Percentiles rank a stretch among this genome's conserved stretches.
These are phyloP conservation scores for Populus hybrid DNA, from an alignment of 441 rosid genomes.

Conservation along the genomic window DNA sequence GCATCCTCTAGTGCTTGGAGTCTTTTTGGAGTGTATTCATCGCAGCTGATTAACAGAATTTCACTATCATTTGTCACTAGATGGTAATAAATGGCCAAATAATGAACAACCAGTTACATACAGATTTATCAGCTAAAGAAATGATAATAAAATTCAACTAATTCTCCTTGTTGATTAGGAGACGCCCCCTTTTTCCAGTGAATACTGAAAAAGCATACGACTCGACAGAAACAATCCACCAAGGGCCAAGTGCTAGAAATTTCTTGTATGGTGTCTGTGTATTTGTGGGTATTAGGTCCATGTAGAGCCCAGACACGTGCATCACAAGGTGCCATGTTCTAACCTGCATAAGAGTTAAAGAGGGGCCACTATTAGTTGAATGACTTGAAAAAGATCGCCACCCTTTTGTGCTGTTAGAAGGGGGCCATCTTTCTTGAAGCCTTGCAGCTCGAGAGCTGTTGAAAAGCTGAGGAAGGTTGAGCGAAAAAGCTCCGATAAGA, in stretches of 20 bases:
- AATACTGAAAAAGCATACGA: too few species aligned
- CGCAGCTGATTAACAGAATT: too few species aligned
- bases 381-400: not conserved
- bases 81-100: too few species aligned
- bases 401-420: constrained; percentile 4
- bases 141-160: too few species aligned
- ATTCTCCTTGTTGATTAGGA: too few species aligned
- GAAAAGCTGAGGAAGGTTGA: not conserved
- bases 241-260: not conserved
- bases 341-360: not conserved
- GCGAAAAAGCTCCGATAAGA: not conserved
- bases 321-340: not conserved
- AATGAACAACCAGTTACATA: too few species aligned
- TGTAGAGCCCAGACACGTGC: not conserved
- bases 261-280: not conserved
- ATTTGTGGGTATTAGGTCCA: not conserved
- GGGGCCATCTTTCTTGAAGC: not conserved
- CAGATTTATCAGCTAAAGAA: too few species aligned
- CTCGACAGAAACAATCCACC: too few species aligned
- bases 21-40: too few species aligned
- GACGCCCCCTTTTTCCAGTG: too few species aligned
- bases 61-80: too few species aligned
- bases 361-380: constrained; percentile 1
- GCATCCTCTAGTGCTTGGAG: too few species aligned
- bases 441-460: not conserved